Conservation (phyloP, 768 basidiomycete genomes). For the Austroboletus eburneus region DNA sequence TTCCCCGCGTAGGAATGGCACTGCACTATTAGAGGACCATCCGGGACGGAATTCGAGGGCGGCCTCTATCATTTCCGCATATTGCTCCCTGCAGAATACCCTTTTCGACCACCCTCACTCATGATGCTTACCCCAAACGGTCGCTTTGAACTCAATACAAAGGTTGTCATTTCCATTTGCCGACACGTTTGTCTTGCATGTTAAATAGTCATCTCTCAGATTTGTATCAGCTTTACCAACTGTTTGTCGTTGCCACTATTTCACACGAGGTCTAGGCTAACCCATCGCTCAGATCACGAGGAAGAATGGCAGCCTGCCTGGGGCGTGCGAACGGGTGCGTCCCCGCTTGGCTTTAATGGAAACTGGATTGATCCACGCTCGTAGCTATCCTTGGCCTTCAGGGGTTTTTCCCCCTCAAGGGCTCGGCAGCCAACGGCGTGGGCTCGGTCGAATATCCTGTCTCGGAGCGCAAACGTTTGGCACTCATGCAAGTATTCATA, state of each 20-base stretch:
- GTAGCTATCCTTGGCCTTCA: constrained; percentile 83
- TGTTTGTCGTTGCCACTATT: constrained; percentile 48
- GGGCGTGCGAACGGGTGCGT: constrained; percentile 89
- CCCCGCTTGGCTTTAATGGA: constrained; percentile 10
- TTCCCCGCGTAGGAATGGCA: constrained; percentile 74
- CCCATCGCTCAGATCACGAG: constrained; percentile 66
- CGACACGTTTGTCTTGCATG: constrained; percentile 12
- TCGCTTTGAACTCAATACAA: constrained; percentile 94
- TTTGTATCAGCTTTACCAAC: constrained; percentile 90
- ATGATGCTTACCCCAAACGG: constrained; percentile 96
- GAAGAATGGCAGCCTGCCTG: constrained; percentile 98
- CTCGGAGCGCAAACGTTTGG: constrained; percentile 73
- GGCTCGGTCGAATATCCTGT: constrained; percentile 82
- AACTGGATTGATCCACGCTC: constrained; percentile 7
- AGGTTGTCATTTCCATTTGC: constrained; percentile 48
- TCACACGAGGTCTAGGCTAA: constrained; percentile 28
- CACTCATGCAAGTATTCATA: constrained; percentile 54
- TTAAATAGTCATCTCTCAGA: constrained; percentile 40
- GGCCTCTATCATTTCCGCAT: constrained; percentile 97
- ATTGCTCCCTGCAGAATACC: constrained; percentile 88
- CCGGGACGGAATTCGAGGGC: constrained; percentile 87
- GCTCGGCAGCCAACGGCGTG: constrained; percentile 81
- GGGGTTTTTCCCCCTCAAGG: constrained; percentile 85
- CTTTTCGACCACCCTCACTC: constrained; percentile 93
- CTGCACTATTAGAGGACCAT: constrained; percentile 88